phyloP scores from a whole-genome alignment of 495 filamentous ascomycete species.

The Rostrohypoxylon terebratum region DNA sequence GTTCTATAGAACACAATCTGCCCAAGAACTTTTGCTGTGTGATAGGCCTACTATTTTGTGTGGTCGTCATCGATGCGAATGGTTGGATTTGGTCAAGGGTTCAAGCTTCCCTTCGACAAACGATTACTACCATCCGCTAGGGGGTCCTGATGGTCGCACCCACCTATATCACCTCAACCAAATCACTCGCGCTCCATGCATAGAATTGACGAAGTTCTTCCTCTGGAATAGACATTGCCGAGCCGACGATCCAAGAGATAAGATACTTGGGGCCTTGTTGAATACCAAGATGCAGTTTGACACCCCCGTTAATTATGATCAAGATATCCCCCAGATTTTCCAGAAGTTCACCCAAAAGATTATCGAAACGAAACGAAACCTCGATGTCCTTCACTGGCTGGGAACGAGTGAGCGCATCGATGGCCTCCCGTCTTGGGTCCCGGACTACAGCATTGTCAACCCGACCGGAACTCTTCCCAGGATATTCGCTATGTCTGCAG shows the following conservation, averaged over 20 bases:
- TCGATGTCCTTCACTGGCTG: conserved; percentile 33
- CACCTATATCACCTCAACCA: conserved; percentile 24
- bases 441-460: conserved; percentile 26
- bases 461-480: conserved; percentile 27
- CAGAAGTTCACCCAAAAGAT: conserved; percentile 18
- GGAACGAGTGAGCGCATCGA: background rate
- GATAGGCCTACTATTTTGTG: conserved; percentile 16
- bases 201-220: conserved; percentile 1
- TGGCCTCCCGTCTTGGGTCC: conserved; percentile 36
- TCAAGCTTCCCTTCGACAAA: conserved; percentile 4
- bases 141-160: conserved; percentile 18
- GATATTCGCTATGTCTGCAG: conserved; percentile 16
- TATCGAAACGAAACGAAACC: conserved; percentile 15
- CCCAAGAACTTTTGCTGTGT: conserved; percentile 13
- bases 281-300: background rate
- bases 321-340: conserved; percentile 12
- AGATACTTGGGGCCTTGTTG: conserved; percentile 16
- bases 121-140: conserved; percentile 26
- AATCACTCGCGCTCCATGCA: background rate
- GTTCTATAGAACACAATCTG: conserved; percentile 23
- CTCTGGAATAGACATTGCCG: conserved; percentile 27
- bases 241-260: conserved; percentile 23
- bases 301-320: background rate
- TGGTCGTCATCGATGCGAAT: conserved; percentile 18
- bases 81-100: conserved; percentile 17